A percentile compares a stretch with the other conserved stretches of the same genome.
Conservation (phyloP, 352 stramenopile genomes). For the Globisporangium iwayamae region DNA sequence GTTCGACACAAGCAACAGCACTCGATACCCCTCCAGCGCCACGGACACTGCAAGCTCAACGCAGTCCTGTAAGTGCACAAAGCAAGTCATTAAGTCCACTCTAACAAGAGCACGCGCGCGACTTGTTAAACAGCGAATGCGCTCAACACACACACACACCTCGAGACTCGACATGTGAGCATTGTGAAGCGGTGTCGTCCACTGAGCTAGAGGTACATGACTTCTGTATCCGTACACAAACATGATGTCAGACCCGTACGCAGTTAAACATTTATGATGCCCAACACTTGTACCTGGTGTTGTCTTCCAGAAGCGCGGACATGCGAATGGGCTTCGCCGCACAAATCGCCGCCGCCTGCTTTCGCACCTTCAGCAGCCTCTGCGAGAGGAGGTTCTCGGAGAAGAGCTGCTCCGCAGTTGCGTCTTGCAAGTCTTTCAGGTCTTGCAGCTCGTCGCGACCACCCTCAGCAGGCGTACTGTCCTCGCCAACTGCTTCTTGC, state of each 20-base stretch:
- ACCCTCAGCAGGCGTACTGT: background rate
- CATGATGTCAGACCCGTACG: no score
- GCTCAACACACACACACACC: background rate
- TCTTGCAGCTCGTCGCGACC: conserved; percentile 14
- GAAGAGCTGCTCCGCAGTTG: conserved; percentile 49
- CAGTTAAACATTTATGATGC: background rate
- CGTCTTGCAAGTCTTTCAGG: conserved; percentile 3
- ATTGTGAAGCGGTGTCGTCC: background rate
- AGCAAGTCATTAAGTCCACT: background rate
- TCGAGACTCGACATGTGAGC: conserved; percentile 3
- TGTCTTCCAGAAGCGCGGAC: conserved; percentile 21
- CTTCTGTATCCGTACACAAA: background rate
- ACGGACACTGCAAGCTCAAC: conserved; percentile 19
- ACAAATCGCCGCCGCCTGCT: conserved; percentile 33
- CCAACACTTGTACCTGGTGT: conserved; percentile 2
- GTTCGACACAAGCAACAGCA: conserved; percentile 19
- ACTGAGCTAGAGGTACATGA: background rate
- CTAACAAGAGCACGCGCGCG: no score
- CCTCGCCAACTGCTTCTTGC: background rate
- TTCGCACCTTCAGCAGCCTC: conserved; percentile 17
- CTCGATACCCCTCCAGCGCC: conserved; percentile 12
- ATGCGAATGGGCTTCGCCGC: conserved; percentile 32
- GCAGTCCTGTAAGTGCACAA: conserved; percentile 1
- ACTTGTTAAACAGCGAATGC: background rate
- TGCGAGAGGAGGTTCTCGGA: conserved; percentile 43